Evolutionary conservation across 345 rosid species (phyloP).

Genomic region (Citrus cavaleriei): DNA sequence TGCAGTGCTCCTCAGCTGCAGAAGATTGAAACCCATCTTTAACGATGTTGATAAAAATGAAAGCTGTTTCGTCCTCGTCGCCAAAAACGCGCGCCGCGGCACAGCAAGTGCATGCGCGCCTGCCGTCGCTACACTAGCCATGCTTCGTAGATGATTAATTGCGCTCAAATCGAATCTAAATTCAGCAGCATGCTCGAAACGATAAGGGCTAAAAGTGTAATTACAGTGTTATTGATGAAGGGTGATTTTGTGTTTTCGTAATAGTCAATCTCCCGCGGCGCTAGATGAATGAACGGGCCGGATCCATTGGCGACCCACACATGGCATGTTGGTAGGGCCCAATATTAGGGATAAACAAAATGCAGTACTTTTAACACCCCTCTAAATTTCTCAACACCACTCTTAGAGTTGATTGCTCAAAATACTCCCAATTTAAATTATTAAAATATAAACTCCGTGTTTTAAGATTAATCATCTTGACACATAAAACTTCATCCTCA

Average conservation of each 20-base stretch:
- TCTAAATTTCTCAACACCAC: no score
- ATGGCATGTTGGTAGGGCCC: no score
- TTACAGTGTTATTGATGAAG: not conserved
- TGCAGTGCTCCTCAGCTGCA: conserved; percentile 26
- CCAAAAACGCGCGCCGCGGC: conserved; percentile 3
- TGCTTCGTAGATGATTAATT: not conserved
- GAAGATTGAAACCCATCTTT: conserved; percentile 21
- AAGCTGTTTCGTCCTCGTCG: not conserved
- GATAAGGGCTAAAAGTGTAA: not conserved
- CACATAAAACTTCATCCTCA: no score
- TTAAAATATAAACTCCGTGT: no score
- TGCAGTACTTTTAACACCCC: no score
- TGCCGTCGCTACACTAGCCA: conserved; percentile 30
- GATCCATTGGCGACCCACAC: no score
- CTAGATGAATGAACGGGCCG: no score
- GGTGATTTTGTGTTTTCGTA: not conserved
- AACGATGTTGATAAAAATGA: conserved; percentile 16
- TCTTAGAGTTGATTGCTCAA: no score
- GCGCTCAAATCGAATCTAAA: not conserved
- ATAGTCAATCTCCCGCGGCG: not conserved
- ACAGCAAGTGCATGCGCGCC: conserved; percentile 12
- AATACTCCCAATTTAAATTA: no score
- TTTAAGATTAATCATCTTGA: no score
- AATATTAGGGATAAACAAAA: no score
- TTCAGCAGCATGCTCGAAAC: not conserved